Conservation (phyloP, 2,329 filamentous ascomycete genomes). For the Colletotrichum aenigma region DNA sequence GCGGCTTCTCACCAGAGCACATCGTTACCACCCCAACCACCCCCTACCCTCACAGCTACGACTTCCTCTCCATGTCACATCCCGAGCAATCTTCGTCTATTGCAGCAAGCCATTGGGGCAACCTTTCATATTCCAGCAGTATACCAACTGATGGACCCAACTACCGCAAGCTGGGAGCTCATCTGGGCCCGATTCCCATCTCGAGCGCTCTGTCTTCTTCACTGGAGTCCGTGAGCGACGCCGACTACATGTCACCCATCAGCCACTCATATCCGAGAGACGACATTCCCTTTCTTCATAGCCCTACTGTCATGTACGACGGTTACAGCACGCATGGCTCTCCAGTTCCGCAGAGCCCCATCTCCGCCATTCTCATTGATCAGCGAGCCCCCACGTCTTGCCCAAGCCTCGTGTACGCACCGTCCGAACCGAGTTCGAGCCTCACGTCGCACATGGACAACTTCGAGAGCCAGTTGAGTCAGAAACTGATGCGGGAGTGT, state of each 20-base stretch:
- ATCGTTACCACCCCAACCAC: slow-evolving; percentile 49
- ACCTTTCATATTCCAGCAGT: slow-evolving; percentile 50
- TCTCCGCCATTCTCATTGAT: slow-evolving; percentile 59
- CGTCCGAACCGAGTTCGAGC: slow-evolving; percentile 65
- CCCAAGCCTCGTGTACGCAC: slow-evolving; percentile 64
- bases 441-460: slow-evolving; percentile 63
- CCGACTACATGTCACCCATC: slow-evolving; percentile 67
- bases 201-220: slow-evolving; percentile 57
- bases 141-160: slow-evolving; percentile 43
- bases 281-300: slow-evolving; percentile 54
- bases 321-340: slow-evolving; percentile 58
- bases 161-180: slow-evolving; percentile 46
- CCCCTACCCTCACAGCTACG: slow-evolving; percentile 44
- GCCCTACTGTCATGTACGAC: slow-evolving; percentile 60
- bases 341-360: slow-evolving; percentile 59
- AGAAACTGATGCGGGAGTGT: slow-evolving; percentile 58
- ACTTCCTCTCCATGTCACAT: slow-evolving; percentile 57
- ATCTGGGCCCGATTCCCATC: slow-evolving; percentile 45
- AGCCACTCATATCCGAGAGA: slow-evolving; percentile 60
- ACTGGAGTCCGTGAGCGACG: slow-evolving; percentile 64
- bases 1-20: slow-evolving; percentile 40
- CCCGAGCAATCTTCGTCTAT: slow-evolving; percentile 43
- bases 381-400: slow-evolving; percentile 62
- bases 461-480: slow-evolving; percentile 59
- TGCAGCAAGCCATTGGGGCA: slow-evolving; percentile 47